Conservation (phyloP, 2,329 filamentous ascomycete genomes). For the Stromatinia cepivora region DNA sequence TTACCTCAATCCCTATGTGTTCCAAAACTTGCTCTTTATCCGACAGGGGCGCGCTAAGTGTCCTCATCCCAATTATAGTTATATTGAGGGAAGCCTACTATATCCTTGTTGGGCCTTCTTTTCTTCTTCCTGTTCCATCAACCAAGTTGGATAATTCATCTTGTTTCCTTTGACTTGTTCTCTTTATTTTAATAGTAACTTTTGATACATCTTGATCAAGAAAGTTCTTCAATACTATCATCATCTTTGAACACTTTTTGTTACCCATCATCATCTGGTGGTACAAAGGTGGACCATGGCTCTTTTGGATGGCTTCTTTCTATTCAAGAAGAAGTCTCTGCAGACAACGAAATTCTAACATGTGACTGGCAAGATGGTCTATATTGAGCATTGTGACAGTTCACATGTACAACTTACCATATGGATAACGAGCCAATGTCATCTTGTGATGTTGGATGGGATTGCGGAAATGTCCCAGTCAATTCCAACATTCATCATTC, state of each 20-base stretch:
- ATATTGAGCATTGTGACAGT: neutral
- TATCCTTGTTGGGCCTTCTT: neutral
- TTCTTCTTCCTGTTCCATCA: neutral
- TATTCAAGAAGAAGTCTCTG: neutral
- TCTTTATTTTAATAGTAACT: slow-evolving; percentile 4
- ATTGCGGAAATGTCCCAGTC: neutral
- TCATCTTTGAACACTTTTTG: slow-evolving; percentile 7
- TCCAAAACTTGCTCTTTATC: neutral
- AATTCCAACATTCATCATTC: neutral
- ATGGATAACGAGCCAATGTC: neutral
- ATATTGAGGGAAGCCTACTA: neutral
- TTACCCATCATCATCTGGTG: neutral
- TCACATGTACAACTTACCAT: neutral
- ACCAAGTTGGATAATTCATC: neutral
- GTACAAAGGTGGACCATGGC: slow-evolving; percentile 1
- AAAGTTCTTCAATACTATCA: slow-evolving; percentile 5
- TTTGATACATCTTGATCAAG: slow-evolving; percentile 16
- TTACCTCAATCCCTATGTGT: neutral
- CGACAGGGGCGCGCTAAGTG: neutral
- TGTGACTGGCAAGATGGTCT: neutral
- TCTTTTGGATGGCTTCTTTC: slow-evolving; percentile 6
- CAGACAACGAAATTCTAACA: neutral
- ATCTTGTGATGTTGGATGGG: neutral
- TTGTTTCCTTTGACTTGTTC: neutral
- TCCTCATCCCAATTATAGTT: neutral